These are phyloP conservation scores for Neodidymelliopsis sp. DNA, from an alignment of 2,329 filamentous ascomycete genomes.

Conservation along the genomic window DNA sequence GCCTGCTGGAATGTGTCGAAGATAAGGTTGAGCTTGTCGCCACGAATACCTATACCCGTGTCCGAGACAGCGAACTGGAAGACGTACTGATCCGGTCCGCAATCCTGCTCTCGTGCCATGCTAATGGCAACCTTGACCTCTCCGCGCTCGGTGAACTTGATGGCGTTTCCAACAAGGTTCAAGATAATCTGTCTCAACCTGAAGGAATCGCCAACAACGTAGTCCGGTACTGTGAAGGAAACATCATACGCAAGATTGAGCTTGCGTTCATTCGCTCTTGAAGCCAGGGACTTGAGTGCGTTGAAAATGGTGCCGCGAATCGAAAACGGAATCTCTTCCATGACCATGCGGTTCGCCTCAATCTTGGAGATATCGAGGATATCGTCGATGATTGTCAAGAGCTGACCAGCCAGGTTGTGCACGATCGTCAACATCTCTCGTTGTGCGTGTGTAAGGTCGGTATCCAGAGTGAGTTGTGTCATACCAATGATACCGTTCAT, in stretches of 20 bases:
- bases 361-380: slow-evolving; percentile 77
- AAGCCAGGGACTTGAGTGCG: slow-evolving; percentile 93
- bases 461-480: slow-evolving; percentile 95
- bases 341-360: slow-evolving; percentile 96
- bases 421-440: slow-evolving; percentile 99
- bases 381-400: slow-evolving; percentile 94
- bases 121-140: slow-evolving; percentile 95
- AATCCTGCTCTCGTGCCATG: slow-evolving; percentile 70
- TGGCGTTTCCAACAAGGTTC: slow-evolving; percentile 96
- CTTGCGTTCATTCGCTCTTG: slow-evolving; percentile 96
- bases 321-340: slow-evolving; percentile 97
- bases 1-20: slow-evolving; percentile 99
- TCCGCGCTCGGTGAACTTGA: slow-evolving; percentile 98
- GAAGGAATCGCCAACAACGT: slow-evolving; percentile 96
- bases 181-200: slow-evolving; percentile 94
- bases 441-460: slow-evolving; percentile 90
- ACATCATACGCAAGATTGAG: slow-evolving; percentile 92
- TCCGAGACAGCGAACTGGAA: slow-evolving; percentile 97
- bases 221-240: slow-evolving; percentile 90
- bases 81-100: slow-evolving; percentile 78
- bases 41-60: slow-evolving; percentile 94
- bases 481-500: slow-evolving; percentile 99
- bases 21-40: slow-evolving; percentile 94
- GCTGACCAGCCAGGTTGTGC: slow-evolving; percentile 92
- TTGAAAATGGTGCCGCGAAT: slow-evolving; percentile 95